Evolutionary conservation across 768 basidiomycete genomes (phyloP).

Genomic region (Leccinellum rugosiceps): DNA sequence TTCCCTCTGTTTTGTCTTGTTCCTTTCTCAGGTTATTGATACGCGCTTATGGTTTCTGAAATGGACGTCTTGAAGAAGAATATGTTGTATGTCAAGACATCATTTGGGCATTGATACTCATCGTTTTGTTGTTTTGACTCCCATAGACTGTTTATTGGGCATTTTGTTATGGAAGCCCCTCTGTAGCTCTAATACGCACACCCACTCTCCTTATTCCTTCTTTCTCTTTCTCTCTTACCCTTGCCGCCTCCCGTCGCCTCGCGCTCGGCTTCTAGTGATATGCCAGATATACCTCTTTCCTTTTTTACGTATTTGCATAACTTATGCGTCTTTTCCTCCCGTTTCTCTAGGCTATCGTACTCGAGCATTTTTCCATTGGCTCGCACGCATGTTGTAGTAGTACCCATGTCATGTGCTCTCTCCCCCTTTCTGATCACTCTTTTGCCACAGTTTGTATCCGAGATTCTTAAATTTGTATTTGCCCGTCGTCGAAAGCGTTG

Average conservation of each 20-base stretch:
- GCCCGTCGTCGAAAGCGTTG: background rate
- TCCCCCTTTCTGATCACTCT: background rate
- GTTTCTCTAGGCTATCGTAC: background rate
- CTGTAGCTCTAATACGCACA: slow-evolving; percentile 30
- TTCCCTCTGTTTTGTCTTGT: background rate
- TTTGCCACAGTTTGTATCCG: background rate
- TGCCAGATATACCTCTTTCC: slow-evolving; percentile 6
- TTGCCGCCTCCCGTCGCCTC: background rate
- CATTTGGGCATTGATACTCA: slow-evolving; percentile 9
- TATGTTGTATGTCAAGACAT: slow-evolving; percentile 5
- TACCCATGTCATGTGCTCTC: slow-evolving; percentile 22
- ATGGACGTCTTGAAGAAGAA: slow-evolving; percentile 3
- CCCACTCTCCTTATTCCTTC: slow-evolving; percentile 19
- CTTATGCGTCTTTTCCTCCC: slow-evolving; percentile 19
- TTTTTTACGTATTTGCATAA: slow-evolving; percentile 13
- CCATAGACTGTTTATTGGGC: slow-evolving; percentile 25
- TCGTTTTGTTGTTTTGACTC: slow-evolving; percentile 2
- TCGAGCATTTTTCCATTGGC: slow-evolving; percentile 1
- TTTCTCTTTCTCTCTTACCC: background rate
- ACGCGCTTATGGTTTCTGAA: slow-evolving; percentile 2
- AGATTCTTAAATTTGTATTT: background rate
- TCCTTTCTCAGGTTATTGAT: background rate
- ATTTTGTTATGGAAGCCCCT: slow-evolving; percentile 14
- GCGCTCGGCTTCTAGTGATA: background rate
- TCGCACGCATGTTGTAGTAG: slow-evolving; percentile 26